Conservation (phyloP, 768 basidiomycete species). For the Tulasnella sp. region DNA sequence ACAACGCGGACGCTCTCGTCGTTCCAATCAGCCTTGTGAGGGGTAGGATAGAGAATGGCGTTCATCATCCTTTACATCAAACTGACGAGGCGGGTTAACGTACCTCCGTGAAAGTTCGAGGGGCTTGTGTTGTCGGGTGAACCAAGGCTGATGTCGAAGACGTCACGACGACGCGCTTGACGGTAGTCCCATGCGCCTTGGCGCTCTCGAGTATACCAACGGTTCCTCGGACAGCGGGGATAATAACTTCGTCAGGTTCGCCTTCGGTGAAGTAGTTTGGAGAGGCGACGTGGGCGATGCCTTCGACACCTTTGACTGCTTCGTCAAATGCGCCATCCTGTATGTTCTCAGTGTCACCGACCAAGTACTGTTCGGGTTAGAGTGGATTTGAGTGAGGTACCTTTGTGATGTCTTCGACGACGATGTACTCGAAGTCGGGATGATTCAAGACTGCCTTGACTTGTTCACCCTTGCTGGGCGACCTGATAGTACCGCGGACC, state of each 20-base stretch:
- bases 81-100: constrained; percentile 16
- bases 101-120: background rate
- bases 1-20: constrained; percentile 23
- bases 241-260: constrained; percentile 22
- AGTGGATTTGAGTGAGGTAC: constrained; percentile 24
- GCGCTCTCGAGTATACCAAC: constrained; percentile 30
- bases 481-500: constrained; percentile 14
- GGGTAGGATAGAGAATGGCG: constrained; percentile 31
- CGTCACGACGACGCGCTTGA: background rate
- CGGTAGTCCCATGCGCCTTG: constrained; percentile 28
- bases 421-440: constrained; percentile 17
- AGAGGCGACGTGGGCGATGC: constrained; percentile 23
- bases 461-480: constrained; percentile 16
- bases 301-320: constrained; percentile 24
- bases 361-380: background rate
- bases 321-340: constrained; percentile 20
- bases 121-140: constrained; percentile 4
- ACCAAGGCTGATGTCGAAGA: background rate
- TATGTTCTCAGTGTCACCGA: background rate
- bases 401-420: constrained; percentile 23
- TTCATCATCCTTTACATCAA: constrained; percentile 33
- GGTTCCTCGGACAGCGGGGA: constrained; percentile 34
- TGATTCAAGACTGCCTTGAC: constrained; percentile 6
- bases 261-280: constrained; percentile 14
- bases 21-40: constrained; percentile 29